A percentile compares a stretch with the other conserved stretches of the same genome.
Conservation (phyloP, 805 yeast species). For the Metschnikowia peoriensis region DNA sequence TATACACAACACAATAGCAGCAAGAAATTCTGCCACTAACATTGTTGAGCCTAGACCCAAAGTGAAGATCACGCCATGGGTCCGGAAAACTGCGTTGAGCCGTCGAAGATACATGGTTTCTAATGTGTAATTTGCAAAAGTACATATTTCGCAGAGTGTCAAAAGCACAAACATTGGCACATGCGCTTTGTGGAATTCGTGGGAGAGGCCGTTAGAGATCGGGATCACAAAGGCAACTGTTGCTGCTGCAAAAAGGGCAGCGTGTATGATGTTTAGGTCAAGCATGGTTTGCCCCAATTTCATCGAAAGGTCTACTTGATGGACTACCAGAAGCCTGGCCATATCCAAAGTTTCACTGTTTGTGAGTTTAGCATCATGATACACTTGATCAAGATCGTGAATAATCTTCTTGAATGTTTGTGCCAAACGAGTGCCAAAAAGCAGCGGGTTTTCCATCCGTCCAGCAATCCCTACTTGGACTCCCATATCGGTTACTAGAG, state of each 20-base stretch:
- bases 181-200: neutral
- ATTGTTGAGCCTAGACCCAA: slow-evolving; percentile 12
- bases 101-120: slow-evolving; percentile 9
- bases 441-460: slow-evolving; percentile 33
- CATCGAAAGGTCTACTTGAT: slow-evolving; percentile 11
- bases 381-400: slow-evolving; percentile 12
- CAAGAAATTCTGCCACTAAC: slow-evolving; percentile 11
- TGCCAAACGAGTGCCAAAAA: slow-evolving; percentile 14
- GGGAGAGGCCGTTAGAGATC: slow-evolving; percentile 1
- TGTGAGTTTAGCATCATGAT: slow-evolving; percentile 8
- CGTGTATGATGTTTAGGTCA: slow-evolving; percentile 8
- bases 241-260: neutral
- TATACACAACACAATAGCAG: slow-evolving; percentile 8
- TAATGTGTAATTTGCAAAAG: slow-evolving; percentile 10
- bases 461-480: slow-evolving; percentile 43
- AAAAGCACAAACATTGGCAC: slow-evolving; percentile 5
- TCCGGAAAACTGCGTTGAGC: slow-evolving; percentile 10
- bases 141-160: slow-evolving; percentile 11
- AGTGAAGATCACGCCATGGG: slow-evolving; percentile 12
- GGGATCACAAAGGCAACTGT: slow-evolving; percentile 1
- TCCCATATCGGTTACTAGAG: slow-evolving; percentile 51
- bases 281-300: slow-evolving; percentile 9
- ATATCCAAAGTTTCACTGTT: slow-evolving; percentile 11
- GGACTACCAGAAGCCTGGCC: slow-evolving; percentile 12
- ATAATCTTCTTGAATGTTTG: slow-evolving; percentile 10